These are phyloP conservation scores for Xylariaceae sp. DNA, from an alignment of 2,329 filamentous ascomycete species.

Conservation along the genomic window DNA sequence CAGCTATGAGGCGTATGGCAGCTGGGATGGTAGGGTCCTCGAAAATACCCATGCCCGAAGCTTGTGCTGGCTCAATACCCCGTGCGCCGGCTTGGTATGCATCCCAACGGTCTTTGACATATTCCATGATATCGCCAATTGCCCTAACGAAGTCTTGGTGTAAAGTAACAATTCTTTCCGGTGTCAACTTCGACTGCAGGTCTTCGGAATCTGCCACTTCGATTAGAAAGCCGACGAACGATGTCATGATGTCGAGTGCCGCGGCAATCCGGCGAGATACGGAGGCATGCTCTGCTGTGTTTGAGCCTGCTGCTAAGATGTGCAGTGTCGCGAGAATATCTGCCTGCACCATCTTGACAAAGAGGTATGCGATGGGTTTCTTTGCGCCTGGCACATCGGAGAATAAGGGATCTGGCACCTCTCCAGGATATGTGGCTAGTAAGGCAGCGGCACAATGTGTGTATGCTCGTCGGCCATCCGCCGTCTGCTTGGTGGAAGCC, in stretches of 20 bases:
- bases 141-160: conserved; percentile 43
- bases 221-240: conserved; percentile 55
- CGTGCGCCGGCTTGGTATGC: conserved; percentile 36
- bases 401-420: conserved; percentile 49
- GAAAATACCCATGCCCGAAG: conserved; percentile 52
- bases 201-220: conserved; percentile 44
- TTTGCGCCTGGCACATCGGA: conserved; percentile 37
- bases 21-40: conserved; percentile 57
- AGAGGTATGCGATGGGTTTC: conserved; percentile 56
- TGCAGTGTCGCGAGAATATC: conserved; percentile 61
- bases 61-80: conserved; percentile 40
- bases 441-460: conserved; percentile 54
- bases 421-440: conserved; percentile 48
- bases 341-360: conserved; percentile 60
- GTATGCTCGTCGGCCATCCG: conserved; percentile 52
- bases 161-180: conserved; percentile 54
- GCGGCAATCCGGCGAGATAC: conserved; percentile 52
- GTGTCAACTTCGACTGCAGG: conserved; percentile 38
- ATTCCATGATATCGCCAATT: conserved; percentile 61
- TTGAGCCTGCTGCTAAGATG: conserved; percentile 52
- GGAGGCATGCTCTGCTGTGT: conserved; percentile 46
- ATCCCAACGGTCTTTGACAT: conserved; percentile 66
- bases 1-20: conserved; percentile 50
- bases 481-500: conserved; percentile 50
- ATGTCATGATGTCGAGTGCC: conserved; percentile 57